Evolutionary conservation across 257 asterid species (phyloP), one percentile per base, ranked within the genome.

Genomic region (Solanum rostratum): DNA sequence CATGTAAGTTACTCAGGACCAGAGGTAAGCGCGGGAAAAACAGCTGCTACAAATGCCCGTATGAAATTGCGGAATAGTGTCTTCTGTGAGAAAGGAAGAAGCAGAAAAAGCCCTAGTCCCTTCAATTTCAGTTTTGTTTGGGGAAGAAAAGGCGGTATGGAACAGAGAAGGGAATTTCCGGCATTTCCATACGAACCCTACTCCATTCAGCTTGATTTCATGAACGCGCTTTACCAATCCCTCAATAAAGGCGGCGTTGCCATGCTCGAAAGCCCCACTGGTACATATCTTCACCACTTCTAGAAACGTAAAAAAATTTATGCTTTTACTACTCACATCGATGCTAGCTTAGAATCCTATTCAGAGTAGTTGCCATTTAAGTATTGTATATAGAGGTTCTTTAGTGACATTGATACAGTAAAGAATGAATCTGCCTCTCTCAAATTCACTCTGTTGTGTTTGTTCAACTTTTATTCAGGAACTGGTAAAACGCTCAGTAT

Each of bases 191-290:
- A 93, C 85, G 84, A 92, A 73, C 95, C 98, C 73, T 96, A 96
- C 87, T 84, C 98, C 9, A 95, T 96, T 86, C 99, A 96, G 89
- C 89, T 93, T 15, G 99, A 93, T 94, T 97, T 95, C 91, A 95
- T 97, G 99, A 94, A 89, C 43, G 92, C 93, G 60, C 92, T 97
- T 15, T 94, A 96, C 84, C 85, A 90, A 86, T 95, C 99, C 16
- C 98, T 96, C 68, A 90, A 93, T 43, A 88, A 92, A 87, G 99
- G 99, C 39, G 99, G 99, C 6, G 89, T 96, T 83, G 91, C 98
- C 19, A 96, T 96, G 97, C 98, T 96, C 82, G 98, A 96, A 90
- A 95, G 98, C 90, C 99, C 99, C 84, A 96, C 99, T 0, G 99
- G 99, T 93, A 87, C 85, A 6, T 60, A 43, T 45, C 57, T 37